phyloP scores from a whole-genome alignment of 2,329 filamentous ascomycete species.

The Boeremia lycopersici region DNA sequence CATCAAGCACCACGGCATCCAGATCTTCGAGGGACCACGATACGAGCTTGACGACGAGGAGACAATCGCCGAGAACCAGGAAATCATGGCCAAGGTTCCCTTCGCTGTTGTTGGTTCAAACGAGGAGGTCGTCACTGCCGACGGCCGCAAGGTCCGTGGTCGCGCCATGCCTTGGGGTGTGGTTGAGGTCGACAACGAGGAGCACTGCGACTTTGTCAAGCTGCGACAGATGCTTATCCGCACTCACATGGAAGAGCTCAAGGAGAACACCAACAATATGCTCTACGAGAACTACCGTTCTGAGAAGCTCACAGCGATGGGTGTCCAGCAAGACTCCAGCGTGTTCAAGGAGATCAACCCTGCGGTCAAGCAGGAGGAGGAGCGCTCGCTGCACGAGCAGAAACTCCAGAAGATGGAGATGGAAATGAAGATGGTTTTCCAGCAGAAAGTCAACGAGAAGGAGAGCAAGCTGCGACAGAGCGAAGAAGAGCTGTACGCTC shows the following conservation, averaged over 20 bases:
- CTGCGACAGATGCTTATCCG: slow-evolving; percentile 99
- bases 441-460: slow-evolving; percentile 99
- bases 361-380: slow-evolving; percentile 99
- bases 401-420: slow-evolving; percentile 99
- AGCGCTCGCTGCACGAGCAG: slow-evolving; percentile 96
- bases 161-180: slow-evolving; percentile 98
- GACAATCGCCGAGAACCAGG: slow-evolving; percentile 99
- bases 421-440: slow-evolving; percentile 99
- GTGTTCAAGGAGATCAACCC: slow-evolving; percentile 99
- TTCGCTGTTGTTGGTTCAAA: slow-evolving; percentile 98
- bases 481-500: slow-evolving; percentile 97
- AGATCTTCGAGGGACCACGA: slow-evolving; percentile 97
- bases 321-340: slow-evolving; percentile 95
- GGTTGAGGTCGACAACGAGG: slow-evolving; percentile 99
- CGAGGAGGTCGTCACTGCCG: slow-evolving; percentile 86
- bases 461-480: slow-evolving; percentile 99
- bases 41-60: slow-evolving; percentile 99
- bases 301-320: slow-evolving; percentile 98
- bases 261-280: slow-evolving; percentile 99
- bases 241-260: slow-evolving; percentile 99
- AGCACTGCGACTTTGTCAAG: slow-evolving; percentile 99
- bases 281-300: slow-evolving; percentile 99
- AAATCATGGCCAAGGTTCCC: slow-evolving; percentile 99
- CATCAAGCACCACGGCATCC: slow-evolving; percentile 95
- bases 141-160: slow-evolving; percentile 94